Evolutionary conservation across 139 green algal genomes (phyloP), one percentile per base, ranked within the genome.

Genomic region (Coccomyxa sp.): DNA sequence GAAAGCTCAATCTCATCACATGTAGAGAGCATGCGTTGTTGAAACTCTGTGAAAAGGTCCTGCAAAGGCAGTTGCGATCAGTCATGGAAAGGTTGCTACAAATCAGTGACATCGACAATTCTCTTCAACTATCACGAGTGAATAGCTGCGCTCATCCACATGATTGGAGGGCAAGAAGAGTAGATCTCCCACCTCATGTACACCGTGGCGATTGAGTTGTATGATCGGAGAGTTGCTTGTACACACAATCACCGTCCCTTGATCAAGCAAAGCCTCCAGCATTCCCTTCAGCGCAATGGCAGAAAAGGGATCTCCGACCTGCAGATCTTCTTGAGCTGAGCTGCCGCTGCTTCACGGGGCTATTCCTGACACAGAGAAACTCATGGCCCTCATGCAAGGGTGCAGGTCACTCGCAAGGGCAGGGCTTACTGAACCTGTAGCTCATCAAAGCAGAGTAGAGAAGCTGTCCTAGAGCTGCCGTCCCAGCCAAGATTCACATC

Each of bases 161-260:
- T n/a, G n/a, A n/a, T n/a, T n/a, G n/a, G n/a, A n/a, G n/a, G n/a
- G n/a, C n/a, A n/a, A n/a, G n/a, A n/a, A n/a, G n/a, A n/a, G n/a
- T n/a, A n/a, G n/a, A n/a, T n/a, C n/a, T n/a, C n/a, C n/a, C n/a
- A 74, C 76, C 76, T 89, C 85, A 68, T 89, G 83, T 1, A 89
- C 38, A 37, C 85, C 85, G 14, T 84, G 77, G 2, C 71, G 70
- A 54, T 85, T 85, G 5, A 88, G 76, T 29, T 88, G 73, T 40
- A 36, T 36, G 29, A 83, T 83, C 2, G 85, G 77, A 0, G 79
- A 55, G 64, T 89, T 89, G 55, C 54, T 78, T 41, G 85, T 88
- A 33, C 79, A 77, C 39, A 88, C 79, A 39, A 89, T 72, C 50
- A 85, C 77, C 27, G 75, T 79, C 8, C 82, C 82, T 38, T 82